Conservation (phyloP, 1,284 basidiomycete genomes). For the Fomitopsis pinicola region DNA sequence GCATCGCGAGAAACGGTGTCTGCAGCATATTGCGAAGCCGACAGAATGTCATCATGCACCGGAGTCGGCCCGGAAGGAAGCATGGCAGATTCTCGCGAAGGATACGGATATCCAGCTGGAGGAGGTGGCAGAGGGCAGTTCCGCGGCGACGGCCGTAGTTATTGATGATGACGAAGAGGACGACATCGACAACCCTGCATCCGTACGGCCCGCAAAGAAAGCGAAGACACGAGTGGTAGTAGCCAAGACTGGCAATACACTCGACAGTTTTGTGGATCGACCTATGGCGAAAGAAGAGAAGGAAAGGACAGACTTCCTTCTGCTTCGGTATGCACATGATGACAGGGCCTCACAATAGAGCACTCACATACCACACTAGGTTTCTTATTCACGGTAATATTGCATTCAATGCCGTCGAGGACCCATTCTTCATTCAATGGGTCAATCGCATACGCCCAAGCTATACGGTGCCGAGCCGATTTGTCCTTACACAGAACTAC, state of each 20-base stretch:
- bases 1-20: background rate
- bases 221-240: too few relatives aligned
- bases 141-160: background rate
- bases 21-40: background rate
- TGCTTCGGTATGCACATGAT: conserved; percentile 2
- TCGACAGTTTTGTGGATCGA: background rate
- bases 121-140: background rate
- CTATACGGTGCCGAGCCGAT: conserved; percentile 7
- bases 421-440: conserved; percentile 3
- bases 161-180: background rate
- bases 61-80: background rate
- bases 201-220: too few relatives aligned
- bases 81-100: background rate
- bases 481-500: conserved; percentile 16
- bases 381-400: conserved; percentile 6
- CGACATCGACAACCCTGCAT: too few relatives aligned
- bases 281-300: background rate
- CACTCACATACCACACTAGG: background rate
- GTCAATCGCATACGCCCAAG: background rate
- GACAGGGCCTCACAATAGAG: too few relatives aligned
- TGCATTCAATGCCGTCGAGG: background rate
- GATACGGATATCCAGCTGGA: background rate
- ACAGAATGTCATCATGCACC: background rate
- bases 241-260: background rate
- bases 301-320: background rate